Conservation (phyloP, 2,329 filamentous ascomycete species). For the Ascochyta lentis region DNA sequence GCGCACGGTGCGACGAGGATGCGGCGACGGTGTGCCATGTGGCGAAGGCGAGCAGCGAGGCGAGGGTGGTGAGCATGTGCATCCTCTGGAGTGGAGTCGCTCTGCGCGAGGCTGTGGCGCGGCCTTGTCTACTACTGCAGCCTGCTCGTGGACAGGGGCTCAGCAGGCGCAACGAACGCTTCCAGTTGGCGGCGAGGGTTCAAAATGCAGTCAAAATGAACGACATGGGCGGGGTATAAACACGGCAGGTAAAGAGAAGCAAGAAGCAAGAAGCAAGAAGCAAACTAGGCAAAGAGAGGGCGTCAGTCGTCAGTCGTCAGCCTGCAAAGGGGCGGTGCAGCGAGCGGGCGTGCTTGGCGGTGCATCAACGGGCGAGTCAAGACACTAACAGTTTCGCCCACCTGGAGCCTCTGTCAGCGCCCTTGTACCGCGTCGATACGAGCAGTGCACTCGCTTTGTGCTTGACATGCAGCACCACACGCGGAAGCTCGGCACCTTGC, state of each 20-base stretch:
- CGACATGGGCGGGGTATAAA: constrained; percentile 37
- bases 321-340: constrained; percentile 20
- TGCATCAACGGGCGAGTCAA: constrained; percentile 7
- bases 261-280: background rate
- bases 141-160: background rate
- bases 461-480: background rate
- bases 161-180: constrained; percentile 1
- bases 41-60: constrained; percentile 28
- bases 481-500: background rate
- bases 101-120: constrained; percentile 20
- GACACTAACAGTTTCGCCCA: constrained; percentile 16
- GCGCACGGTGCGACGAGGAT: constrained; percentile 64
- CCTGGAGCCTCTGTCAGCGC: background rate
- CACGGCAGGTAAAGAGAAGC: background rate
- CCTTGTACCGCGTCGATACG: constrained; percentile 9
- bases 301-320: constrained; percentile 31
- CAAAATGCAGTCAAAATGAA: constrained; percentile 29
- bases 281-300: constrained; percentile 18
- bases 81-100: constrained; percentile 6
- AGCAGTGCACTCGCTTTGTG: background rate
- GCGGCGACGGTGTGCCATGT: constrained; percentile 36
- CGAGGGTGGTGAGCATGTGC: constrained; percentile 23
- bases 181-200: background rate
- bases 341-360: background rate
- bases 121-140: too few relatives aligned